Evolutionary conservation across 441 rosid genomes (phyloP).

Genomic region (Populus tomentosa): DNA sequence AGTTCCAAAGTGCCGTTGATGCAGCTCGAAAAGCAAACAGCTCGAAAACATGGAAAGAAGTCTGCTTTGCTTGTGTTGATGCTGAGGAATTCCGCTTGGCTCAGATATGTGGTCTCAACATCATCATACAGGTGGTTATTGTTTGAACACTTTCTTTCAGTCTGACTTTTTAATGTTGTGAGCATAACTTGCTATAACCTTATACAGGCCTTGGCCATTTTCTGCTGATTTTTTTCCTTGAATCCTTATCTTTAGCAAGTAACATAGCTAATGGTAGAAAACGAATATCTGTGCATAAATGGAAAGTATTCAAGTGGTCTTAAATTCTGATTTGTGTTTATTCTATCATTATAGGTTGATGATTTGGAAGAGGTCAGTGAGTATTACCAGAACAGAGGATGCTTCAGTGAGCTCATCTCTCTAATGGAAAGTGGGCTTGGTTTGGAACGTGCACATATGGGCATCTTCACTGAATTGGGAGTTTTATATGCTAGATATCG

Average conservation of each 20-base stretch:
- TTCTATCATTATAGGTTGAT: conserved; percentile 52
- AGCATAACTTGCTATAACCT: not conserved
- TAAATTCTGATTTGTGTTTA: not conserved
- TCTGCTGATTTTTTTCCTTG: not conserved
- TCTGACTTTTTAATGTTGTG: not conserved
- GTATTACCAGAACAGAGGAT: conserved; percentile 88
- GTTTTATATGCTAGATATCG: conserved; percentile 93
- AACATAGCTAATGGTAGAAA: not conserved
- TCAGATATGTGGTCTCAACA: conserved; percentile 87
- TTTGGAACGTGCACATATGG: conserved; percentile 94
- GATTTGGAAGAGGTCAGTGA: conserved; percentile 93
- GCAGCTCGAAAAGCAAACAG: conserved; percentile 96
- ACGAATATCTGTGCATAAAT: not conserved
- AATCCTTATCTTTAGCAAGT: not conserved
- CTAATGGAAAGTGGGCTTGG: conserved; percentile 96
- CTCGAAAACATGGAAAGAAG: conserved; percentile 93
- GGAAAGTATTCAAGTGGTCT: not conserved
- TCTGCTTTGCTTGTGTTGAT: conserved; percentile 95
- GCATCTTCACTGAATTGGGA: conserved; percentile 90
- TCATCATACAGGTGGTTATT: conserved; percentile 68
- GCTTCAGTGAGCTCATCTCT: conserved; percentile 84
- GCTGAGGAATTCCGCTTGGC: conserved; percentile 95
- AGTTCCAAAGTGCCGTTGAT: conserved; percentile 91
- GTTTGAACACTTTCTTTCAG: not conserved
- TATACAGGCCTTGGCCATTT: not conserved